Conservation (phyloP, 495 filamentous ascomycete species). For the Annulohypoxylon maeteangense region DNA sequence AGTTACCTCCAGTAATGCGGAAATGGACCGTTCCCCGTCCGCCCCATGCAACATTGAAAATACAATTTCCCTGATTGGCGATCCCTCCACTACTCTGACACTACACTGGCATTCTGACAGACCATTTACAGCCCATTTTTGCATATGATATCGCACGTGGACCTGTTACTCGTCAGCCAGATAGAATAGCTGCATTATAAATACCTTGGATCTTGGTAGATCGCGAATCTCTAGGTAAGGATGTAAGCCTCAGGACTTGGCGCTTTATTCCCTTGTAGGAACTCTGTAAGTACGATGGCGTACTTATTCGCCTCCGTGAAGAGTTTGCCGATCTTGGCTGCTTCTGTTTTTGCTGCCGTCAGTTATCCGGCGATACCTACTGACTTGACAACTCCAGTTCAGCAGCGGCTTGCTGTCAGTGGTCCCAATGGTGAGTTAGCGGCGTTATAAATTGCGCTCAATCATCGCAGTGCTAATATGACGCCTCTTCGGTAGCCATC, state of each 20-base stretch:
- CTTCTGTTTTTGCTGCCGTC: conserved; percentile 53
- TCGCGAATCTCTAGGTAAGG: conserved; percentile 7
- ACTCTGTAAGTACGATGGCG: conserved; percentile 22
- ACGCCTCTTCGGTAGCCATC: conserved; percentile 53
- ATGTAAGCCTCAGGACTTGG: conserved; percentile 22
- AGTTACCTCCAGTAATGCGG: conserved; percentile 23
- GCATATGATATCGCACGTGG: conserved; percentile 32
- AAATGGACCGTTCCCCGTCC: conserved; percentile 15
- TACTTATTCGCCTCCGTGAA: conserved; percentile 33
- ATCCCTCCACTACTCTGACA: conserved; percentile 1
- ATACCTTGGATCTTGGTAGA: conserved; percentile 20
- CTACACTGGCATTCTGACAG: background rate
- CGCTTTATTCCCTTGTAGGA: conserved; percentile 2
- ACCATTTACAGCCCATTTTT: conserved; percentile 7
- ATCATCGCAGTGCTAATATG: conserved; percentile 1
- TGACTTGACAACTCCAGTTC: conserved; percentile 66
- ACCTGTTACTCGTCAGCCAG: conserved; percentile 20
- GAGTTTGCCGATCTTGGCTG: conserved; percentile 57
- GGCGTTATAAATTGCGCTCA: background rate
- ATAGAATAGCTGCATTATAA: conserved; percentile 33
- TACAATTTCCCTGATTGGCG: conserved; percentile 22
- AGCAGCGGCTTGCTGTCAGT: conserved; percentile 68
- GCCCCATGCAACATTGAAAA: conserved; percentile 12
- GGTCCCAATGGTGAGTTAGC: conserved; percentile 61
- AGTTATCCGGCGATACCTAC: conserved; percentile 63